Evolutionary conservation across 2,329 filamentous ascomycete species (phyloP), one percentile per base, ranked within the genome.

Genomic region (Chrysosporium keratinophilum): DNA sequence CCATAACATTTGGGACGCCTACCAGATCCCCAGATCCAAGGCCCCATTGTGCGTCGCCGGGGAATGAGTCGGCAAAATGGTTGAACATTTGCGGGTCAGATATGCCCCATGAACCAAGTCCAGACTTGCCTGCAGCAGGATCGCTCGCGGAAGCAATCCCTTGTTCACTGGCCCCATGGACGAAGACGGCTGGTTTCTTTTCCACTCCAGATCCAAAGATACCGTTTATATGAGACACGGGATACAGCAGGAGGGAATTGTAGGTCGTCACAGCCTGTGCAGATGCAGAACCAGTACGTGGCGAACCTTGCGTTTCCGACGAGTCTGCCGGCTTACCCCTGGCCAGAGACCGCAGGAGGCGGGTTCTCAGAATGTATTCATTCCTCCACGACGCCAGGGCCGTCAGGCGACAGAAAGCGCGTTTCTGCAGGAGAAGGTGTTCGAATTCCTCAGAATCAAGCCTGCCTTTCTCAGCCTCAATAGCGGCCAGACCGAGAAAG

Each of bases 311-410:
- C 62, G 75, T 71, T 45, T 74, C 70, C 31, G 76, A 66, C 9
- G 75, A 73, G 72, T 55, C 64, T 9, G 68, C 64, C 37, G 91
- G 88, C 65, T 90, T 95, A 49, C 91, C 93, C 56, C 88, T 83
- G 45, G 79, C 79, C 54, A 97, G 75, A 57, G 87, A 93, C 43
- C 89, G 81, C 50, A 97, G 73, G 50, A 97, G 78, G 45, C 88
- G 81, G 1, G 89, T 96, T 45, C 93, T 80, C 54, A 95, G 73
- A 46, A 97, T 85, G 64, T 97, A 98, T 69, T 98, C 93, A 69
- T 88, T 96, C 61, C 91, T 81, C 91, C 93, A 97, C 7, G 90
- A 93, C n/a, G 89, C 86, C 57, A 90, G 72, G 2, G 83, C 78
- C 9, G 87, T 94, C 52, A 98, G 77, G 42, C 90, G 82, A 14